phyloP scores from a whole-genome alignment of 1,139 yeast genomes.

The Hyphopichia khmerensis region DNA sequence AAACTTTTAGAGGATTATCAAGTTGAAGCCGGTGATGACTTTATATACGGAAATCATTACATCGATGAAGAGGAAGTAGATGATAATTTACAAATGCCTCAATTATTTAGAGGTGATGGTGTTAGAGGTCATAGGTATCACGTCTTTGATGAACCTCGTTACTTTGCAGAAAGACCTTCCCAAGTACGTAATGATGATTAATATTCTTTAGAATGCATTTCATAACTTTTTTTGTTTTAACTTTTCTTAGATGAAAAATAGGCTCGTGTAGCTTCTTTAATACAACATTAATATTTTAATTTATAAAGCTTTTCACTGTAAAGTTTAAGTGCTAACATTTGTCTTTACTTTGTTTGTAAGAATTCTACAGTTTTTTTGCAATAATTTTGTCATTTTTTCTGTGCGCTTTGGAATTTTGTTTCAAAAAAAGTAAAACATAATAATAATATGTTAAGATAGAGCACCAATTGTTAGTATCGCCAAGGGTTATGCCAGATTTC shows the following conservation, averaged over 20 bases:
- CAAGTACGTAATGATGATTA: not conserved
- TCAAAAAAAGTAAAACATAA: too few species aligned
- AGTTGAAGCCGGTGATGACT: slow-evolving; percentile 35
- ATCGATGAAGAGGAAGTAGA: slow-evolving; percentile 58
- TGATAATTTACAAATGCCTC: slow-evolving; percentile 73
- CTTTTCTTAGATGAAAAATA: not conserved
- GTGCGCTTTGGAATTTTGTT: too few species aligned
- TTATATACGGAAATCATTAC: slow-evolving; percentile 55
- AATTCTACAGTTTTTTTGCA: too few species aligned
- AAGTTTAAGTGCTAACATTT: too few species aligned
- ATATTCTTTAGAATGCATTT: not conserved
- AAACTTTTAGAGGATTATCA: slow-evolving; percentile 51
- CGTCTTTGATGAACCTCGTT: slow-evolving; percentile 88
- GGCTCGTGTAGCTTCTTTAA: too few species aligned
- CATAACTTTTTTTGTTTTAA: too few species aligned
- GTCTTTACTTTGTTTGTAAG: too few species aligned
- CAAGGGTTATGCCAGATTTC: slow-evolving; percentile 8
- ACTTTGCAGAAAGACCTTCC: slow-evolving; percentile 44
- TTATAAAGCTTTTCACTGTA: too few species aligned
- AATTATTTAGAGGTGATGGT: slow-evolving; percentile 85
- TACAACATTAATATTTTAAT: too few species aligned
- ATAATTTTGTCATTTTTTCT: too few species aligned
- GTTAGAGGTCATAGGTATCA: slow-evolving; percentile 92
- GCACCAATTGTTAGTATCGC: too few species aligned
- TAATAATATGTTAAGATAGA: too few species aligned